These are phyloP conservation scores for Ascochyta koolunga DNA, from an alignment of 2,329 filamentous ascomycete species.

Conservation along the genomic window DNA sequence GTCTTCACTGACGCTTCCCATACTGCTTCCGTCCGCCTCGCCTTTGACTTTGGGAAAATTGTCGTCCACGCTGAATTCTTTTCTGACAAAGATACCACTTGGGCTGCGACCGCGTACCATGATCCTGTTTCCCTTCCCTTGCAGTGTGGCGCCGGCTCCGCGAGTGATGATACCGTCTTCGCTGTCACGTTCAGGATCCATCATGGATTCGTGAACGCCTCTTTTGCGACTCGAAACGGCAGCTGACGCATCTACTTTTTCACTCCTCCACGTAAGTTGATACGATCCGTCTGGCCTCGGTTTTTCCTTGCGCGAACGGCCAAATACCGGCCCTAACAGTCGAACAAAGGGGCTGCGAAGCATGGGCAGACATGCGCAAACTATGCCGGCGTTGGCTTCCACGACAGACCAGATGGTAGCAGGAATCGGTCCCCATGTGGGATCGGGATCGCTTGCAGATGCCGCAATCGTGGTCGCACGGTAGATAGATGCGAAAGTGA, in stretches of 20 bases:
- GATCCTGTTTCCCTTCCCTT: background rate
- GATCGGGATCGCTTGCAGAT: conserved; percentile 29
- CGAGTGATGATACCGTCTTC: conserved; percentile 19
- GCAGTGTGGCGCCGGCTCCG: background rate
- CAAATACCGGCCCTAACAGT: conserved; percentile 30
- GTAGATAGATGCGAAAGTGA: conserved; percentile 34
- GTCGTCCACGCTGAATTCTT: conserved; percentile 26
- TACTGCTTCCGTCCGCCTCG: conserved; percentile 15
- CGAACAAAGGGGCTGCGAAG: conserved; percentile 30
- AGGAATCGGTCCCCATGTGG: conserved; percentile 32
- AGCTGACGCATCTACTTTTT: conserved; percentile 7
- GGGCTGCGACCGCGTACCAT: conserved; percentile 11
- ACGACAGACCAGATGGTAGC: conserved; percentile 33
- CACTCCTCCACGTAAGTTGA: conserved; percentile 19
- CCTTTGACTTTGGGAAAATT: conserved; percentile 12
- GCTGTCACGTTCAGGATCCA: conserved; percentile 24
- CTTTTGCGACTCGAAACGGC: conserved; percentile 13
- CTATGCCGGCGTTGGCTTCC: conserved; percentile 34
- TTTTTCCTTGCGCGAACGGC: conserved; percentile 16
- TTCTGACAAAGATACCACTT: conserved; percentile 28
- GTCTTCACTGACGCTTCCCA: conserved; percentile 19
- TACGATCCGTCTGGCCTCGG: conserved; percentile 9
- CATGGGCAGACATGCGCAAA: conserved; percentile 32
- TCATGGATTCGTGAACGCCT: conserved; percentile 9
- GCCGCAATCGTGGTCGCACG: conserved; percentile 33